Conservation (phyloP, 2,329 filamentous ascomycete species). For the Fusarium pseudograminearum region DNA sequence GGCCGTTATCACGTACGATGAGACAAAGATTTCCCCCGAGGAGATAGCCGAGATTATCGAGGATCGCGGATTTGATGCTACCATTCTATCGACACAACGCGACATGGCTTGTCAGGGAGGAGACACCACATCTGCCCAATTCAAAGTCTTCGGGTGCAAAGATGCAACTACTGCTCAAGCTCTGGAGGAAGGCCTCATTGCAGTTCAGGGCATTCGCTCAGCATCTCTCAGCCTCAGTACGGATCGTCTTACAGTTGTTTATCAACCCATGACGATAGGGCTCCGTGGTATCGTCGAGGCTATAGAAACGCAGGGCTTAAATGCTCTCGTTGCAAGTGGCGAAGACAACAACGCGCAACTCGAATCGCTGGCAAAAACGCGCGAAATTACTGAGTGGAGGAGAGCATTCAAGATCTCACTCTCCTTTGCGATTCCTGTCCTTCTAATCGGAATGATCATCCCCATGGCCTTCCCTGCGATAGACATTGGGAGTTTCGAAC, state of each 20-base stretch:
- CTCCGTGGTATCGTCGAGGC: not conserved
- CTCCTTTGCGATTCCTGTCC: not conserved
- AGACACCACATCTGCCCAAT: not conserved
- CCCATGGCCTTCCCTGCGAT: not conserved
- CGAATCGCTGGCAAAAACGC: not conserved
- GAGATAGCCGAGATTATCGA: not conserved
- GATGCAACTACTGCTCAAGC: not conserved
- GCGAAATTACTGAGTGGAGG: not conserved
- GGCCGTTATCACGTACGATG: not conserved
- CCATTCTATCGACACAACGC: not conserved
- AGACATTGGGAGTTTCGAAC: not conserved
- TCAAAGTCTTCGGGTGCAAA: not conserved
- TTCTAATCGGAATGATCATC: not conserved
- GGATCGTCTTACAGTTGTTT: not conserved
- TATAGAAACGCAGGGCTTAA: not conserved
- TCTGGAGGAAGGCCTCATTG: not conserved
- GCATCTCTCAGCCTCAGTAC: not conserved
- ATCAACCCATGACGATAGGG: not conserved
- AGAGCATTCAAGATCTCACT: not conserved
- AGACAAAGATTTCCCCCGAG: not conserved
- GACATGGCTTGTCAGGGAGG: not conserved
- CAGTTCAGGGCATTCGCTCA: not conserved
- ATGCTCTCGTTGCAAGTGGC: not conserved
- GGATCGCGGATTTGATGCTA: not conserved
- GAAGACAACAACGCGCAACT: not conserved